Evolutionary conservation across 2,329 filamentous ascomycete species (phyloP).

Genomic region (Colletotrichum viniferum): DNA sequence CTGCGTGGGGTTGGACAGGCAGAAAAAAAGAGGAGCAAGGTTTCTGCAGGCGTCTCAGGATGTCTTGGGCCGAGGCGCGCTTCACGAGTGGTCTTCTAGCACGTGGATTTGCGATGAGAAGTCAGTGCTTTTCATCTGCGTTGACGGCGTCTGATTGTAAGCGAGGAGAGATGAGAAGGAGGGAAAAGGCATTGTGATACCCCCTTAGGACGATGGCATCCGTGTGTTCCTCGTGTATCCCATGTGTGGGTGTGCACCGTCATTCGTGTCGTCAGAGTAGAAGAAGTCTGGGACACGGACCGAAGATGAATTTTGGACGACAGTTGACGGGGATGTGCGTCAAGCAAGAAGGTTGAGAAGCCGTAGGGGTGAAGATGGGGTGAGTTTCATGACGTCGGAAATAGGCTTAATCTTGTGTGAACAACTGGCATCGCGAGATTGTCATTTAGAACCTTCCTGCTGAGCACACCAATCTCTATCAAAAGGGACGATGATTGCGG

Average conservation of each 20-base stretch:
- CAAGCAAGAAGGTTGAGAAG: background rate
- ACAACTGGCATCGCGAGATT: background rate
- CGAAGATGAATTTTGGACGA: background rate
- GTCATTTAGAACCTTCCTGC: background rate
- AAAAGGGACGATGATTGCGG: background rate
- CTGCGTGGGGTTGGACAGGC: background rate
- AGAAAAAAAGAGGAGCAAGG: background rate
- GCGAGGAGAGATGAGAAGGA: background rate
- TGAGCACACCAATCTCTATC: background rate
- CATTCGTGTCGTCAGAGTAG: slow-evolving; percentile 7
- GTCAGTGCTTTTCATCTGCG: background rate
- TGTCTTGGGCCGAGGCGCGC: slow-evolving; percentile 4
- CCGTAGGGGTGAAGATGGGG: background rate
- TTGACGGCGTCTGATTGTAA: background rate
- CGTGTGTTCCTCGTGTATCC: background rate
- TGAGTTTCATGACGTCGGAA: background rate
- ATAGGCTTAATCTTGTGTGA: background rate
- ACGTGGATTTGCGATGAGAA: background rate
- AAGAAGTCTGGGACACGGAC: background rate
- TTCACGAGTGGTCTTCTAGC: background rate
- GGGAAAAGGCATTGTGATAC: background rate
- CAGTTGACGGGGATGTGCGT: background rate
- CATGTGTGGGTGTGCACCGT: background rate
- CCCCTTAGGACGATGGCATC: background rate
- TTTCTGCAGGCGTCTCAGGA: slow-evolving; percentile 8